Conservation (phyloP, 208 protist species). For the Leishmania braziliensis region DNA sequence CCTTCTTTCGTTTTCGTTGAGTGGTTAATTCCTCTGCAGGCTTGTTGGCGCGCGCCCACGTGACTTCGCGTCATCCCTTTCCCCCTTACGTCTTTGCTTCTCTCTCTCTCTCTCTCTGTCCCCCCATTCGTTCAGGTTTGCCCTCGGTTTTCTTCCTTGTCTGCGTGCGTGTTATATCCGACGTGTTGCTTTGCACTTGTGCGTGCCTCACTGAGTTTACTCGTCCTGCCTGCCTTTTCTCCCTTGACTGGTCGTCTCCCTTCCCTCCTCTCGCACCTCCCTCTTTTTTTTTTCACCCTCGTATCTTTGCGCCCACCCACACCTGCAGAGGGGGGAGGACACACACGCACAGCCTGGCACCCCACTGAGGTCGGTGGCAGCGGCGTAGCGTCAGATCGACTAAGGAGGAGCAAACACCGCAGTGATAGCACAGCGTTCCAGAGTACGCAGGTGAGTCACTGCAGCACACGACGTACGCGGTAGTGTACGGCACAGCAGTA, state of each 20-base stretch:
- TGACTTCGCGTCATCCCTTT: neutral
- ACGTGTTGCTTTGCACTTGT: neutral
- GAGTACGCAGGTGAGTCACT: neutral
- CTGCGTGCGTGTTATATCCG: neutral
- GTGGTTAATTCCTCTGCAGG: neutral
- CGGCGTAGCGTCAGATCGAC: neutral
- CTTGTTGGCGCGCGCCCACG: neutral
- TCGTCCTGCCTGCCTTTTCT: neutral
- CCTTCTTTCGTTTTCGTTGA: neutral
- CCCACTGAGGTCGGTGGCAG: neutral
- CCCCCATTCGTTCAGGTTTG: neutral
- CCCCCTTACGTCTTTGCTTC: neutral
- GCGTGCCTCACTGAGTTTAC: neutral
- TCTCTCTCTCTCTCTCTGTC: neutral
- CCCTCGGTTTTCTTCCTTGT: neutral
- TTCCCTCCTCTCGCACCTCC: neutral
- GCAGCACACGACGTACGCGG: neutral
- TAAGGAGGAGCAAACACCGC: neutral
- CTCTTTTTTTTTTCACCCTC: no score
- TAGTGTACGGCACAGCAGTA: neutral
- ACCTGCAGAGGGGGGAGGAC: neutral
- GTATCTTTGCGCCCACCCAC: neutral
- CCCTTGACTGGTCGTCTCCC: neutral
- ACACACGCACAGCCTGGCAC: neutral
- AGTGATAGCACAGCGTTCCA: neutral